Evolutionary conservation across 2,329 filamentous ascomycete genomes (phyloP).

Genomic region (Ceratocystis eucalypticola): DNA sequence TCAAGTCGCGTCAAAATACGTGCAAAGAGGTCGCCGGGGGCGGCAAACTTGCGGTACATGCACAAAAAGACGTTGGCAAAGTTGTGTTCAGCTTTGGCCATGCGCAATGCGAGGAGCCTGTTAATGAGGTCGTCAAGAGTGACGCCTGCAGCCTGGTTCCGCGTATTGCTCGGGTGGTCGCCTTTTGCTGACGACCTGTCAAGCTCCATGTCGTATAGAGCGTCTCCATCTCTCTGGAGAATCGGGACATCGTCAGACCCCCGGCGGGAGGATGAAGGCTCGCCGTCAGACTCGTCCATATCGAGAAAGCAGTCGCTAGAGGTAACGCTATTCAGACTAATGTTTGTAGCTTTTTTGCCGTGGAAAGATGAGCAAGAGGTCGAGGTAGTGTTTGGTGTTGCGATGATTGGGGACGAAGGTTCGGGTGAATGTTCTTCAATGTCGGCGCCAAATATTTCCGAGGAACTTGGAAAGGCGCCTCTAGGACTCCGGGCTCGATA

Average conservation of each 20-base stretch:
- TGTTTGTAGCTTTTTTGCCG: constrained; percentile 32
- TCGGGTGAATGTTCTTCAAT: constrained; percentile 11
- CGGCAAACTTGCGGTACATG: constrained; percentile 83
- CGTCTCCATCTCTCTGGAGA: constrained; percentile 53
- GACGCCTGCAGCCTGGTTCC: constrained; percentile 32
- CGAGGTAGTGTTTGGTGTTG: constrained; percentile 8
- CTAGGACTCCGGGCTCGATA: constrained; percentile 33
- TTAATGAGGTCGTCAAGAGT: constrained; percentile 66
- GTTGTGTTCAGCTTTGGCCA: constrained; percentile 77
- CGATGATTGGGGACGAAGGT: not conserved
- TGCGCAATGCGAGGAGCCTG: constrained; percentile 66
- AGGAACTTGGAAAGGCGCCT: constrained; percentile 28
- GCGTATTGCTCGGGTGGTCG: constrained; percentile 4
- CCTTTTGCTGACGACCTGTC: constrained; percentile 33
- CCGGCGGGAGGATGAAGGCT: constrained; percentile 35
- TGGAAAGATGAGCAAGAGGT: constrained; percentile 13
- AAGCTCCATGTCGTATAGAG: constrained; percentile 35
- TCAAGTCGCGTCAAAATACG: constrained; percentile 69
- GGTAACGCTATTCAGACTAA: constrained; percentile 36
- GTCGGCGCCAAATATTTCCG: constrained; percentile 29
- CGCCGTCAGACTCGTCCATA: constrained; percentile 56
- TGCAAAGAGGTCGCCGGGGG: constrained; percentile 63
- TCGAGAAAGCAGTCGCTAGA: constrained; percentile 46
- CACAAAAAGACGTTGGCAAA: constrained; percentile 83
- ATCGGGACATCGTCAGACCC: constrained; percentile 56